Evolutionary conservation across 106 monocot species (phyloP).

Genomic region (Gastrodia elata): DNA sequence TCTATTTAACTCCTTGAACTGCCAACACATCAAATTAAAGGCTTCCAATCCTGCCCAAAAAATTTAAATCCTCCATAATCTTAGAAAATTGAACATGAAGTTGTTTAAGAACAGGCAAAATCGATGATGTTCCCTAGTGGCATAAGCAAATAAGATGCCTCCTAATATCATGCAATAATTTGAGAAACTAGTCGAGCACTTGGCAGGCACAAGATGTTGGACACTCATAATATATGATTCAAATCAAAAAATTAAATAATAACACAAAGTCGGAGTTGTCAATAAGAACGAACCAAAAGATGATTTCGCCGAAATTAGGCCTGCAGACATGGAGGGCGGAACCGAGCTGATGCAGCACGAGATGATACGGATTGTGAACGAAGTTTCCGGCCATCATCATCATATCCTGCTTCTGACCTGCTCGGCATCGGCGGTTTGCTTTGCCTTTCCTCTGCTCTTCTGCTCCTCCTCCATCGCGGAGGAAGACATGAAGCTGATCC

Average conservation of each 20-base stretch:
- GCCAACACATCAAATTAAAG: no score
- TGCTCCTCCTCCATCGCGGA: neutral
- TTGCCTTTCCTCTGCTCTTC: neutral
- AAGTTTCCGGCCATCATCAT: constrained; percentile 19
- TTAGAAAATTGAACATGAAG: neutral
- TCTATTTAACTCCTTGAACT: no score
- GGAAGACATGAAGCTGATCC: constrained; percentile 17
- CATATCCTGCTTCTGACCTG: neutral
- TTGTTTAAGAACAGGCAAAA: neutral
- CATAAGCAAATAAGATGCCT: neutral
- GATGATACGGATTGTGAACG: constrained; percentile 13
- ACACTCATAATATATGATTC: neutral
- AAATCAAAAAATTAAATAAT: neutral
- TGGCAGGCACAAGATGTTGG: neutral
- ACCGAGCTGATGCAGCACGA: constrained; percentile 27
- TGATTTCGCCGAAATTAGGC: constrained; percentile 22
- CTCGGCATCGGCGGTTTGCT: neutral
- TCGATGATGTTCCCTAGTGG: neutral
- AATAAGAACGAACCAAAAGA: constrained; percentile 23
- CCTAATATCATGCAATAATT: neutral
- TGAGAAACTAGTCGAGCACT: neutral
- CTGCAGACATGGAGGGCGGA: constrained; percentile 22
- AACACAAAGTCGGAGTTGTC: neutral
- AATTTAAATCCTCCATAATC: neutral
- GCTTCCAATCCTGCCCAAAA: neutral